phyloP scores from a whole-genome alignment of 2,329 filamentous ascomycete genomes.

The Diaporthe sp. region DNA sequence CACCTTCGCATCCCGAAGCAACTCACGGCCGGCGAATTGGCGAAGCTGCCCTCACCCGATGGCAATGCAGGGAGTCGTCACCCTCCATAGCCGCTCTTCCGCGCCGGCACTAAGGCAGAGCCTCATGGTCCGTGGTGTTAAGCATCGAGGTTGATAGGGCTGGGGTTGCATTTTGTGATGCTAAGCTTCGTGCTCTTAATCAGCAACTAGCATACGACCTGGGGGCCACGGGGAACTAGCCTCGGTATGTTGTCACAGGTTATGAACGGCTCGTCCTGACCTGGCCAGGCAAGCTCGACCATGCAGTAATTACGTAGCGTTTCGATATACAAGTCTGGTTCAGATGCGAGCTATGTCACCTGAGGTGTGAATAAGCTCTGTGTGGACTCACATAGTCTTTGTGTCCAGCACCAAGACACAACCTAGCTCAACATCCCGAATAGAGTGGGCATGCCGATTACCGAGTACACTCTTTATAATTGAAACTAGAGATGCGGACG shows the following conservation, averaged over 20 bases:
- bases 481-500: not conserved
- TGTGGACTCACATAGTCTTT: not conserved
- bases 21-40: not conserved
- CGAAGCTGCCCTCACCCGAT: not conserved
- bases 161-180: not conserved
- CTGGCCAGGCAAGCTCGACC: not conserved
- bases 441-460: not conserved
- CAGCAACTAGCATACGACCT: not conserved
- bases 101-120: slow-evolving; percentile 9
- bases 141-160: not conserved
- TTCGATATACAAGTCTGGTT: not conserved
- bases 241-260: not conserved
- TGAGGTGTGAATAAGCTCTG: not conserved
- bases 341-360: not conserved
- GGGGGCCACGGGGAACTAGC: not conserved
- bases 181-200: not conserved
- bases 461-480: not conserved
- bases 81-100: not conserved
- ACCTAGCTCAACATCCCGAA: not conserved
- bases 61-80: not conserved
- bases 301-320: not conserved
- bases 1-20: not conserved
- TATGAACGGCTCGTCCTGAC: not conserved
- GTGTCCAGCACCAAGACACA: not conserved
- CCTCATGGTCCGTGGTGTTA: not conserved